Evolutionary conservation across 106 monocot genomes (phyloP), one percentile per base, ranked within the genome.

Genomic region (Allium fistulosum): DNA sequence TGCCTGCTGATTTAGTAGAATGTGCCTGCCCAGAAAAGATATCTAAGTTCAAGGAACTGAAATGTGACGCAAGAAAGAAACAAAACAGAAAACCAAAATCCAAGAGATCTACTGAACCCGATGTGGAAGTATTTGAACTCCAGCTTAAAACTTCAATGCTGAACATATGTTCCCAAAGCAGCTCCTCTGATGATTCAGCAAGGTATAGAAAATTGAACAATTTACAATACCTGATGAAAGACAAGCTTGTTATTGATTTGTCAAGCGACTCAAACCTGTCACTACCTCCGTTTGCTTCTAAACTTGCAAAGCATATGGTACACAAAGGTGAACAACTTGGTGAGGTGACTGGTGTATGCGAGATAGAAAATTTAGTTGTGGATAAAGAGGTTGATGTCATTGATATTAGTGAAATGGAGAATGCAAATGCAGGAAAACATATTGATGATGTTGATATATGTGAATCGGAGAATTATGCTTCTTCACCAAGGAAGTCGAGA

Each of bases 21-120:
- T 78, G 90, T 80, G 94, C 90, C 9, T 94, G 94, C 75, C 86
- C 90, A 12, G 94, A 94, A 71, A 94, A 67, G 70, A 80, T 90
- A 53, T 50, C 80, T 7, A 84, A 94, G 70, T 94, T 82, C 76
- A 60, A 72, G 70, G 80, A 73, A 17, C 81, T 58, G 72, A 87
- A 84, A 78, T 77, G 18, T 57, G 82, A 82, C 53, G 68, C 9
- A 17, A 90, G 79, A 74, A 79, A 80, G 78, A 76, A 81, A 62
- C 74, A 69, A 16, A 87, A 66, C 14, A 81, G 80, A 70, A 74
- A 60, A 75, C 71, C 76, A 57, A 86, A 69, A 49, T 68, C 73
- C 66, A 83, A 55, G 58, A 81, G 78, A 73, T 61, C 71, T 46
- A 60, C 51, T 18, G 79, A 80, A 71, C 71, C 60, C 46, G 46